Evolutionary conservation across 208 protist genomes (phyloP).

Genomic region (Zelonia costaricensis): DNA sequence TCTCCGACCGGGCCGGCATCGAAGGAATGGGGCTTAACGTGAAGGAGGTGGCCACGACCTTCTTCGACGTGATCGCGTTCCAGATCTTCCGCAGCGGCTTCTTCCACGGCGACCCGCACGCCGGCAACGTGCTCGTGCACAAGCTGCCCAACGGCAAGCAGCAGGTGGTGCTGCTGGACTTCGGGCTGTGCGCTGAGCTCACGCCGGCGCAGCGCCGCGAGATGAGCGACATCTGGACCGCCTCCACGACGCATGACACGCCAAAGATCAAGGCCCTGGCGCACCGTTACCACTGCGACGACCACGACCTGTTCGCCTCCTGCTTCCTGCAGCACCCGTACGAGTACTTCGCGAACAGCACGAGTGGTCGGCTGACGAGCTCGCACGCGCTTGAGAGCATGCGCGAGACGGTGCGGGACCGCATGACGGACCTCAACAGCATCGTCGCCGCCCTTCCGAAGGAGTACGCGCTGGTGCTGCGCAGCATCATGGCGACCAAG

Average conservation of each 20-base stretch:
- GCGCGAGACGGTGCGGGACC: conserved; percentile 60
- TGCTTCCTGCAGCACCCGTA: conserved; percentile 90
- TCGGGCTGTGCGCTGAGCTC: conserved; percentile 94
- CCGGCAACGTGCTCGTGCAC: conserved; percentile 94
- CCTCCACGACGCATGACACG: conserved; percentile 69
- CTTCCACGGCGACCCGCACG: conserved; percentile 95
- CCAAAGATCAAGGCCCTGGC: conserved; percentile 48
- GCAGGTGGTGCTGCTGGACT: conserved; percentile 94
- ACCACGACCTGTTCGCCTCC: conserved; percentile 84
- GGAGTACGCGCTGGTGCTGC: conserved; percentile 87
- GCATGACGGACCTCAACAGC: conserved; percentile 79
- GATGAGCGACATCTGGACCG: conserved; percentile 77
- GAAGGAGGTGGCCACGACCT: conserved; percentile 51
- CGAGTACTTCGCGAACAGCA: conserved; percentile 43
- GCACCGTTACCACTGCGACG: conserved; percentile 56
- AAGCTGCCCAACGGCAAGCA: conserved; percentile 45
- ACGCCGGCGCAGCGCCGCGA: conserved; percentile 48
- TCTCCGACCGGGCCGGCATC: conserved; percentile 74
- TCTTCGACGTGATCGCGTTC: conserved; percentile 91
- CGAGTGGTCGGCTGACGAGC: conserved; percentile 31
- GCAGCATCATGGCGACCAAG: conserved; percentile 88
- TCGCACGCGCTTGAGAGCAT: conserved; percentile 58
- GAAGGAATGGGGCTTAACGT: conserved; percentile 54
- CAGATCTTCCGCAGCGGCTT: conserved; percentile 95
- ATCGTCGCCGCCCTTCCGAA: conserved; percentile 80